Conservation (phyloP, 139 green algal genomes). For the Chlorella sp. region DNA sequence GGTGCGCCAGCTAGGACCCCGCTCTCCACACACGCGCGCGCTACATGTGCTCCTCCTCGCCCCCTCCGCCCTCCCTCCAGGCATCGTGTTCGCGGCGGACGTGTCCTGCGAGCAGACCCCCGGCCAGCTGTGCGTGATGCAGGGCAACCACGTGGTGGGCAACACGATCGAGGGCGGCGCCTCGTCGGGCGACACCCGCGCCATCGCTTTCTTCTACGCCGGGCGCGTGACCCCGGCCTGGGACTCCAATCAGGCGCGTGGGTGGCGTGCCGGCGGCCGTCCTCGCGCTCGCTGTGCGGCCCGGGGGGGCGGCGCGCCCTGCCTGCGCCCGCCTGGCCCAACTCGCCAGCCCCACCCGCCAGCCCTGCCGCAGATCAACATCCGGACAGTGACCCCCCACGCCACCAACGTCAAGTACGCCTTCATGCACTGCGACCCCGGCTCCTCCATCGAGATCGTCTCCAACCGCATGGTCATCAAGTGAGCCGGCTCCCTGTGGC, state of each 20-base stretch:
- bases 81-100: neutral
- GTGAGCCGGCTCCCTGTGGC: too few species aligned
- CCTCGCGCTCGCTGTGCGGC: too few species aligned
- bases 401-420: constrained; percentile 8
- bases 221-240: constrained; percentile 5
- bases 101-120: constrained; percentile 1
- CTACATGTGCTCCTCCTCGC: too few species aligned
- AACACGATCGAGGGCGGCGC: constrained; percentile 14
- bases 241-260: constrained; percentile 27
- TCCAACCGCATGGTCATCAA: too few species aligned
- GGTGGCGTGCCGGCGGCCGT: too few species aligned
- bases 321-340: too few species aligned
- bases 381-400: constrained; percentile 8
- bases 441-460: neutral
- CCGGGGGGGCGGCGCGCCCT: too few species aligned
- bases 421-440: neutral
- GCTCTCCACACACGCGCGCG: too few species aligned
- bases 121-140: constrained; percentile 2
- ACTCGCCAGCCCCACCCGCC: neutral
- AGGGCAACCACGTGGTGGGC: constrained; percentile 32
- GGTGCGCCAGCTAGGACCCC: too few species aligned
- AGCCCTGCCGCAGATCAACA: constrained; percentile 17
- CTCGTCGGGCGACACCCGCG: neutral
- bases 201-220: constrained; percentile 6
- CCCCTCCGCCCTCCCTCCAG: constrained; percentile 7